These are phyloP conservation scores for Mallotus japonicus DNA, from an alignment of 441 rosid species.

Conservation along the genomic window DNA sequence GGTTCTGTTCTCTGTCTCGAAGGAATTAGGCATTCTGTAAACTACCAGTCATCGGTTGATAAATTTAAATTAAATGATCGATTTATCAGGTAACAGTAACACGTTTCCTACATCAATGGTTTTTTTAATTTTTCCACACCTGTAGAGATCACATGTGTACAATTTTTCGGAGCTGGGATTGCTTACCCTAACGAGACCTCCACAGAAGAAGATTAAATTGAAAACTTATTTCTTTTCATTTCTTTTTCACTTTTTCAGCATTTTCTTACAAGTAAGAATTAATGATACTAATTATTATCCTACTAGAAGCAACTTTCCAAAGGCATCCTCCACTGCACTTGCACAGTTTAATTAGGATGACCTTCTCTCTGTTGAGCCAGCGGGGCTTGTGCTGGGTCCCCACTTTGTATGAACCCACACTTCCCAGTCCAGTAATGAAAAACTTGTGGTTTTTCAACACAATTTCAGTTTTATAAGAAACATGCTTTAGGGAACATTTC, in stretches of 20 bases:
- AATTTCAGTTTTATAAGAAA: constrained; percentile 26
- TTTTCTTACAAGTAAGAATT: constrained; percentile 36
- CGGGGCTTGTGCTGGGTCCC: constrained; percentile 61
- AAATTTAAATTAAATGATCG: too few relatives aligned
- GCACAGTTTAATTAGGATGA: constrained; percentile 46
- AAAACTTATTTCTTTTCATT: constrained; percentile 5
- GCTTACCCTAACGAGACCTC: constrained; percentile 40
- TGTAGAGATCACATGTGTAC: constrained; percentile 51
- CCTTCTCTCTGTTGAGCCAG: constrained; percentile 28
- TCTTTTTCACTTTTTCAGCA: constrained; percentile 1
- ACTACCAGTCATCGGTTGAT: too few relatives aligned
- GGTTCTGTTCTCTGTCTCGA: constrained; percentile 16
- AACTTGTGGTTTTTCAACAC: constrained; percentile 30
- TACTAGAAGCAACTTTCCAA: constrained; percentile 33
- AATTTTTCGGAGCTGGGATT: constrained; percentile 48
- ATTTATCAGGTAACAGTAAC: too few relatives aligned
- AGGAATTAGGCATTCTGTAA: neutral
- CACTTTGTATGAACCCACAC: constrained; percentile 92
- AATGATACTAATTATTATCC: constrained; percentile 24
- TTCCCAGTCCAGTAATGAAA: constrained; percentile 25
- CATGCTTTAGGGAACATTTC: constrained; percentile 9
- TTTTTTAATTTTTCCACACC: too few relatives aligned
- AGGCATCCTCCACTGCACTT: constrained; percentile 51
- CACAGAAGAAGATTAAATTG: constrained; percentile 19
- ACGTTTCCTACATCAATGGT: too few relatives aligned